Evolutionary conservation across 306 rosid species (phyloP).

Genomic region (Cicer pinnatifidum): DNA sequence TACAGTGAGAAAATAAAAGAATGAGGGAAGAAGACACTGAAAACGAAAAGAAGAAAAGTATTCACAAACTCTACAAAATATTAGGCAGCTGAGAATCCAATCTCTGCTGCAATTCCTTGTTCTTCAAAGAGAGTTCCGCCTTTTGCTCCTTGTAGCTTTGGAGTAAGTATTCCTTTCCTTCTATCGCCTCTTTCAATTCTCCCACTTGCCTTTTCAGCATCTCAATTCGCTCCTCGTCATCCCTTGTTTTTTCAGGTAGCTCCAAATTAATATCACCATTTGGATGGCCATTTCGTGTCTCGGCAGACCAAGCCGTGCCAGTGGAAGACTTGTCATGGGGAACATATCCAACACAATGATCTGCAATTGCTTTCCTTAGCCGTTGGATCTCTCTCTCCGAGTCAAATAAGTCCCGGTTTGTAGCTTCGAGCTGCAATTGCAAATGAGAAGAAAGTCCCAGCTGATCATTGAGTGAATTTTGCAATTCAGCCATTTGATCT

Average conservation of each 20-base stretch:
- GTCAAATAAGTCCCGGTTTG: conserved; percentile 75
- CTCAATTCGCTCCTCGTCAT: conserved; percentile 72
- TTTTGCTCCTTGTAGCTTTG: conserved; percentile 93
- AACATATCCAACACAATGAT: conserved; percentile 74
- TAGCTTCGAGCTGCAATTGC: conserved; percentile 78
- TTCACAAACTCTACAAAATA: conserved; percentile 83
- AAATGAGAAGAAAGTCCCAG: conserved; percentile 72
- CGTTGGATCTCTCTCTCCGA: conserved; percentile 86
- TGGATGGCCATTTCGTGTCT: conserved; percentile 59
- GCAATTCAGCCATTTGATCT: conserved; percentile 87
- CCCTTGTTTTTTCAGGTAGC: conserved; percentile 57
- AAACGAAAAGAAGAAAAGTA: conserved; percentile 51
- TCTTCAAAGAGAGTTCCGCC: conserved; percentile 70
- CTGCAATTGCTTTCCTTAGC: conserved; percentile 90
- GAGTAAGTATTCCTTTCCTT: conserved; percentile 86
- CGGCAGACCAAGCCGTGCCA: conserved; percentile 52
- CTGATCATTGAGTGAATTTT: conserved; percentile 73
- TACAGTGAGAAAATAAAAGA: conserved; percentile 52
- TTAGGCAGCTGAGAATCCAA: conserved; percentile 88
- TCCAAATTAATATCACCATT: conserved; percentile 70
- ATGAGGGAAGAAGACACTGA: conserved; percentile 51
- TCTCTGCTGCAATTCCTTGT: conserved; percentile 86
- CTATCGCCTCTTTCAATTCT: conserved; percentile 87
- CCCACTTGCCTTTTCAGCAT: conserved; percentile 83
- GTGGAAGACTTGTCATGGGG: conserved; percentile 58